phyloP scores from a whole-genome alignment of 805 yeast species.

The Tetrapisispora fleetii region DNA sequence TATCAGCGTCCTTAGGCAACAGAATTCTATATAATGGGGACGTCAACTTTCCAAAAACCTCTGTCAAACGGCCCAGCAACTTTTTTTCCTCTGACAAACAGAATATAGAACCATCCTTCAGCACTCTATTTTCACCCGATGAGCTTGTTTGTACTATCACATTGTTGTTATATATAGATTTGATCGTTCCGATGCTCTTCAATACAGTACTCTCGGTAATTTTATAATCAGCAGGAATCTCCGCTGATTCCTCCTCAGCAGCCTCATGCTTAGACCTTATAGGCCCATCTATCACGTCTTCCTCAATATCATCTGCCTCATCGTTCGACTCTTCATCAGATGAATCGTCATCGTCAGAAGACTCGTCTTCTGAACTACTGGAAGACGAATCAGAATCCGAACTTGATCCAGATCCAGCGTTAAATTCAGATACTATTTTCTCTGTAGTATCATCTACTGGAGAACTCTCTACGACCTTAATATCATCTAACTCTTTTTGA shows the following conservation, averaged over 20 bases:
- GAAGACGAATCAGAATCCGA: conserved; percentile 11
- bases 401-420: neutral
- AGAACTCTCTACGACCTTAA: neutral
- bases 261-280: conserved; percentile 73
- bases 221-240: conserved; percentile 54
- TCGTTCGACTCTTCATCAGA: conserved; percentile 12
- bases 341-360: conserved; percentile 7
- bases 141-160: conserved; percentile 59
- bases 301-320: conserved; percentile 11
- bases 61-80: conserved; percentile 64
- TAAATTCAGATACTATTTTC: no score
- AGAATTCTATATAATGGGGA: conserved; percentile 73
- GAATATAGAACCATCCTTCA: conserved; percentile 71
- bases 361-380: conserved; percentile 1
- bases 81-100: conserved; percentile 64
- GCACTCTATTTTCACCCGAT: conserved; percentile 77
- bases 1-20: conserved; percentile 27
- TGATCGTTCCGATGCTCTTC: conserved; percentile 60
- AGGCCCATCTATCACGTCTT: conserved; percentile 46
- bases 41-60: conserved; percentile 82
- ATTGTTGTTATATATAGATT: conserved; percentile 60
- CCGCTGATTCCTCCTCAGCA: conserved; percentile 54
- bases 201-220: conserved; percentile 55
- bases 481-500: conserved; percentile 12
- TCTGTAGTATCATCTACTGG: neutral